A percentile compares a stretch with the other conserved stretches of the same genome.
Conservation (phyloP, 257 asterid species). For the Rehmannia glutinosa region DNA sequence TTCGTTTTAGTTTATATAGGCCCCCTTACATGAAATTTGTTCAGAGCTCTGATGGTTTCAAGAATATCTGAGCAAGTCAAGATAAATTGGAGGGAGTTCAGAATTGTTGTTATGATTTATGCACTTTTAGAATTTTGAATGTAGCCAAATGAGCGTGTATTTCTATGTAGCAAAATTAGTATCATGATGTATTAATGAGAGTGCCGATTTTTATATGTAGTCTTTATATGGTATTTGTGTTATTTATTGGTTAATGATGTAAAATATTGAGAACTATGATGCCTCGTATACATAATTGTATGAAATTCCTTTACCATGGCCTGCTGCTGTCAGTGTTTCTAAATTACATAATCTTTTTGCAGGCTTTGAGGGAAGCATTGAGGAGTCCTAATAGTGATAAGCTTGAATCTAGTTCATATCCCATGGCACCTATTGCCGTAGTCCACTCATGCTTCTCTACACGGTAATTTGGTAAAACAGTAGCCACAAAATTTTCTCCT, state of each 20-base stretch:
- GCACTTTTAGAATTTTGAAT: not conserved
- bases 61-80: too few species aligned
- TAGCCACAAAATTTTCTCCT: not conserved
- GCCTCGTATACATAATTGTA: too few species aligned
- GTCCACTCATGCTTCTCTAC: constrained; percentile 83
- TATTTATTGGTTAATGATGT: constrained; percentile 6
- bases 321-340: not conserved
- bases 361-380: constrained; percentile 74
- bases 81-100: too few species aligned
- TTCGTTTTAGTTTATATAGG: too few species aligned
- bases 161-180: not conserved
- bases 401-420: constrained; percentile 47
- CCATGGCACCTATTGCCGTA: constrained; percentile 81
- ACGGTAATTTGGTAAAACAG: constrained; percentile 42
- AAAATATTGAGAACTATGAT: not conserved
- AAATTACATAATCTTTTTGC: constrained; percentile 8
- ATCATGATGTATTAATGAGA: not conserved
- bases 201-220: not conserved
- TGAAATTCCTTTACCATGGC: not conserved
- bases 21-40: too few species aligned
- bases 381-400: constrained; percentile 31
- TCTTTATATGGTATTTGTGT: too few species aligned
- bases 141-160: not conserved
- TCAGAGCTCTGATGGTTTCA: too few species aligned
- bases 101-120: too few species aligned